A percentile compares a stretch with the other conserved stretches of the same genome.
phyloP scores from a whole-genome alignment of 1,284 basidiomycete species.

The Fistulina hepatica region DNA sequence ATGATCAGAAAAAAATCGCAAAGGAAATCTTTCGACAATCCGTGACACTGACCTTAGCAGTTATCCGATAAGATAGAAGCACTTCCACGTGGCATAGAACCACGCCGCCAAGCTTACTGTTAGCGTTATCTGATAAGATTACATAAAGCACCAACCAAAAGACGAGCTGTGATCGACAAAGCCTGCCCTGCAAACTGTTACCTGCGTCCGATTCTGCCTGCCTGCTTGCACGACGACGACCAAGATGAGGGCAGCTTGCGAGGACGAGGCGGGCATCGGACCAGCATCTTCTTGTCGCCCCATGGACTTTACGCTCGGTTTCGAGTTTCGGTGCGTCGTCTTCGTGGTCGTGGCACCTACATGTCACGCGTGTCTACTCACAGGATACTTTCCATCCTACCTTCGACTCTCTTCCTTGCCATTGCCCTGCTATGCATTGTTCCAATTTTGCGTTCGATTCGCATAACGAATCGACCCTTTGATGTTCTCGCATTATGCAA shows the following conservation, averaged over 20 bases:
- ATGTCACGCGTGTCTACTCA: background rate
- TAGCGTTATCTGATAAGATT: too few relatives aligned
- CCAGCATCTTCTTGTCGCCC: background rate
- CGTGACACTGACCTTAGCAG: too few relatives aligned
- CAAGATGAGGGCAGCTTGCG: conserved; percentile 4
- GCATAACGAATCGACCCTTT: conserved; percentile 4
- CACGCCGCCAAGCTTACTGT: too few relatives aligned
- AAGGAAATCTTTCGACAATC: too few relatives aligned
- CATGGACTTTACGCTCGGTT: conserved; percentile 1
- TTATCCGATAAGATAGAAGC: too few relatives aligned
- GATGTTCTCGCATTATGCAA: conserved; percentile 7
- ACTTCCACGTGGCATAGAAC: too few relatives aligned
- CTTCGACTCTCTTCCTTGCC: conserved; percentile 1
- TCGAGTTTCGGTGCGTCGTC: background rate
- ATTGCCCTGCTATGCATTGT: background rate
- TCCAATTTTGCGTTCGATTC: background rate
- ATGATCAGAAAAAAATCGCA: too few relatives aligned
- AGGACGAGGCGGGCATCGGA: conserved; percentile 6
- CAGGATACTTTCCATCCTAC: conserved; percentile 6
- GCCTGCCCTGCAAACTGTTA: too few relatives aligned
- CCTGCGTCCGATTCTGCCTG: too few relatives aligned
- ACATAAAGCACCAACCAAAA: too few relatives aligned
- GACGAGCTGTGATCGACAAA: too few relatives aligned
- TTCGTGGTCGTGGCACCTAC: background rate
- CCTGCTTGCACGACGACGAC: too few relatives aligned